phyloP scores from a whole-genome alignment of 2,329 filamentous ascomycete species.

The Sporothrix inflata region DNA sequence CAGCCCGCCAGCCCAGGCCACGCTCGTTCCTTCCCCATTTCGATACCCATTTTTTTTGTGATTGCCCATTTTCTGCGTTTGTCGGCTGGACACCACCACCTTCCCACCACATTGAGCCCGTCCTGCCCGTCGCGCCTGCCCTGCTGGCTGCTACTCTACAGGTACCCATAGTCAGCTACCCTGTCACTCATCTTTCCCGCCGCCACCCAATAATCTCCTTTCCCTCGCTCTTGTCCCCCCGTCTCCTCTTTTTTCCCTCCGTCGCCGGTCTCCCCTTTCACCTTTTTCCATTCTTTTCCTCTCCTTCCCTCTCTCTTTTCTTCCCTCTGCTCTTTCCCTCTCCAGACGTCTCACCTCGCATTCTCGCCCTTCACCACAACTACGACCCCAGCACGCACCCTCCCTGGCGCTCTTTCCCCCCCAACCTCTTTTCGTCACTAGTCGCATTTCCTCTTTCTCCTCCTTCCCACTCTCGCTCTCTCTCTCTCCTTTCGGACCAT shows the following conservation, averaged over 20 bases:
- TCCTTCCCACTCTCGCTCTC: conserved; percentile 17
- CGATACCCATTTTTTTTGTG: conserved; percentile 22
- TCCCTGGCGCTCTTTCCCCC: conserved; percentile 19
- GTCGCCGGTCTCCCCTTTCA: conserved; percentile 18
- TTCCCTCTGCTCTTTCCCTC: conserved; percentile 2
- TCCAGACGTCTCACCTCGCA: background rate
- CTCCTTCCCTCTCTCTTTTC: background rate
- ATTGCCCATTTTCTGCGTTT: conserved; percentile 23
- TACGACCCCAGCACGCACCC: conserved; percentile 14
- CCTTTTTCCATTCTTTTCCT: conserved; percentile 19
- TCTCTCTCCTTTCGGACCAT: conserved; percentile 19
- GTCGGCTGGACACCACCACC: background rate
- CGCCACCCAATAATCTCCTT: conserved; percentile 28
- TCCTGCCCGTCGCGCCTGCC: conserved; percentile 9
- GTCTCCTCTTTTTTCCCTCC: conserved; percentile 11
- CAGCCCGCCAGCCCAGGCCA: conserved; percentile 6
- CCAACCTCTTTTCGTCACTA: conserved; percentile 29
- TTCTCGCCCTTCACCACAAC: conserved; percentile 3
- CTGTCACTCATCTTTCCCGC: conserved; percentile 28
- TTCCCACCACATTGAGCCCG: background rate
- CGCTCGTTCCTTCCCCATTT: conserved; percentile 18
- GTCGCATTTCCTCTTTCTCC: conserved; percentile 19
- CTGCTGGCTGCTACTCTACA: conserved; percentile 2
- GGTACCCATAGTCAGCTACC: conserved; percentile 21
- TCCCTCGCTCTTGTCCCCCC: background rate